Conservation (phyloP, 2,329 filamentous ascomycete genomes). For the Botrytis byssoidea region DNA sequence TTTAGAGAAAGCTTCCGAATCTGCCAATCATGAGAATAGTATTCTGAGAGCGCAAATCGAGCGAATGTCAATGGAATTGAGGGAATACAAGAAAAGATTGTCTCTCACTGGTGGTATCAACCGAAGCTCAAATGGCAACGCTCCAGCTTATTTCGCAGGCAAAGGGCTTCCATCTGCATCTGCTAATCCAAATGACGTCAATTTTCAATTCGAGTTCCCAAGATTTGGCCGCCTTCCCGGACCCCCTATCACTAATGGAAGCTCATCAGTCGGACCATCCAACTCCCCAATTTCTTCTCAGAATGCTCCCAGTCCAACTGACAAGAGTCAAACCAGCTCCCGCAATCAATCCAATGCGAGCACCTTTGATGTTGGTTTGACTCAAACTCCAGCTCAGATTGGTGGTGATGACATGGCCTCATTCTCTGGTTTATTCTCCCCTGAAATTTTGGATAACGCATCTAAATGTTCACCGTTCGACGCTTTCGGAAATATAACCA, state of each 20-base stretch:
- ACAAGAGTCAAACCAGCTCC: slow-evolving; percentile 32
- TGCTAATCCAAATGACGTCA: slow-evolving; percentile 66
- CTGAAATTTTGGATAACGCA: slow-evolving; percentile 49
- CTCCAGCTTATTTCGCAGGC: slow-evolving; percentile 40
- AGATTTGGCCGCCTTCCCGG: slow-evolving; percentile 77
- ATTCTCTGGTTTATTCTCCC: slow-evolving; percentile 59
- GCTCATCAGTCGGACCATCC: slow-evolving; percentile 27
- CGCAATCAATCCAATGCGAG: slow-evolving; percentile 35
- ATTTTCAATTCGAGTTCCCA: slow-evolving; percentile 94
- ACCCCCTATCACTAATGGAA: slow-evolving; percentile 35
- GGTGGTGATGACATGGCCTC: slow-evolving; percentile 48
- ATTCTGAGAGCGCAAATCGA: slow-evolving; percentile 84
- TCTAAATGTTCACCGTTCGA: slow-evolving; percentile 43
- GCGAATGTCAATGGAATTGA: slow-evolving; percentile 78
- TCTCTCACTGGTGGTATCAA: slow-evolving; percentile 49
- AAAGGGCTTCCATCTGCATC: slow-evolving; percentile 48
- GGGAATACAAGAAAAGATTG: slow-evolving; percentile 86
- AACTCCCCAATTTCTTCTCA: slow-evolving; percentile 28
- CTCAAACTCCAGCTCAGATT: slow-evolving; percentile 29
- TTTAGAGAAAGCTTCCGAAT: slow-evolving; percentile 78
- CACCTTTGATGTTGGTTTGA: slow-evolving; percentile 37
- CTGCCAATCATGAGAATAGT: slow-evolving; percentile 81
- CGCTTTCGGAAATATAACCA: slow-evolving; percentile 45
- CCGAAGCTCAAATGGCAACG: slow-evolving; percentile 27
- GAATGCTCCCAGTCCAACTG: slow-evolving; percentile 29